Evolutionary conservation across 768 basidiomycete genomes (phyloP).

Genomic region (Imleria badia): DNA sequence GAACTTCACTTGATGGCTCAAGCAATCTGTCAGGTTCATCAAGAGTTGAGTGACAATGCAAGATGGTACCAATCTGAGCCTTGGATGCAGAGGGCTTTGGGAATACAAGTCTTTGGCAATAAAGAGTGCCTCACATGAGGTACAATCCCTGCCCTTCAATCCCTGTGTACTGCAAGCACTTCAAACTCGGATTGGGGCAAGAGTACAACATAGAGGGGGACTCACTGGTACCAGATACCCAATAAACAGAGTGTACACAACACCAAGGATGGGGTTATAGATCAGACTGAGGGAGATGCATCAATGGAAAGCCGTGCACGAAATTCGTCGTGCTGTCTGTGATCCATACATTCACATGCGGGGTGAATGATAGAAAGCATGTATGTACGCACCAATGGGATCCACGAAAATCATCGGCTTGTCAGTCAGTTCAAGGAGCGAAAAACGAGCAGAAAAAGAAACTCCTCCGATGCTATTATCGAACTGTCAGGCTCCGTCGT

Average conservation of each 20-base stretch:
- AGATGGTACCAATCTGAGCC: conserved; percentile 60
- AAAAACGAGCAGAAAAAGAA: conserved; percentile 77
- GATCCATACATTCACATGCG: neutral
- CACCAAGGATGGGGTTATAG: too few relatives aligned
- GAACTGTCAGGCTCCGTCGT: neutral
- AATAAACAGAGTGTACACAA: too few relatives aligned
- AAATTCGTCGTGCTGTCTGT: conserved; percentile 89
- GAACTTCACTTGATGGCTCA: too few relatives aligned
- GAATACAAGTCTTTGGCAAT: conserved; percentile 53
- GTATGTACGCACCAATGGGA: conserved; percentile 72
- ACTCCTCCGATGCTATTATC: conserved; percentile 85
- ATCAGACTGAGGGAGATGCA: too few relatives aligned
- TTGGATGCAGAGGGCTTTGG: conserved; percentile 69
- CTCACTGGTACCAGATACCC: conserved; percentile 73
- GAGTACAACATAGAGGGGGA: neutral
- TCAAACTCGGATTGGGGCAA: neutral
- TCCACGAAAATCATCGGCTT: conserved; percentile 95
- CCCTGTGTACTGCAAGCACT: conserved; percentile 62
- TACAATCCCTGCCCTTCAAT: conserved; percentile 78
- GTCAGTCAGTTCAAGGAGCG: conserved; percentile 69
- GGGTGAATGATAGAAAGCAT: neutral
- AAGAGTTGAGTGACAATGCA: too few relatives aligned
- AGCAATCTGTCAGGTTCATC: too few relatives aligned
- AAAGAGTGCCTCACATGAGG: conserved; percentile 51
- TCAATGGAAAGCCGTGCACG: conserved; percentile 80